Evolutionary conservation across 1,284 basidiomycete species (phyloP), one percentile per base, ranked within the genome.

Genomic region (Chalciporus sp.): DNA sequence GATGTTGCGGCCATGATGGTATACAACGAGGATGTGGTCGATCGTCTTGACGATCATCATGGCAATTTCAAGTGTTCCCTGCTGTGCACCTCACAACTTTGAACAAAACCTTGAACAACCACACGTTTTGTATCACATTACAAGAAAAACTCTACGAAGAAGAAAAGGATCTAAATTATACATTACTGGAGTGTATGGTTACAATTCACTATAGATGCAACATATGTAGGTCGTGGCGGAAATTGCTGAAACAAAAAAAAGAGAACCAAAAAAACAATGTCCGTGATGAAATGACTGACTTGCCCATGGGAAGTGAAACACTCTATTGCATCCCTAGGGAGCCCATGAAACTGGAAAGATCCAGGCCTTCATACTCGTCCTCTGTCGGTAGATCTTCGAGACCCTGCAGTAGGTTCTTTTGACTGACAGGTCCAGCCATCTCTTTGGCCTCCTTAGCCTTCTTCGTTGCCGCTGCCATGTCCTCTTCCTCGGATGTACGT

Each of bases 361-460:
- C 92, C 63, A 96, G 73, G 50, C 85, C 85, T 64, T 92, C 85
- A 68, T 96, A 96, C 73, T 97, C 94, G 55, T 94, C 90, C 68
- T 95, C 93, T 35, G 88, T 76, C 11, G 94, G 94, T 42, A 96
- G 75, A 62, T 95, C 94, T 64, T 95, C 94, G 52, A 97, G 74
- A 17, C 92, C 94, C 55, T 89, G 86, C 26, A 96, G 75, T 35
- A 95, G 76, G 67, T 89, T 92, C 74, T 90, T 94, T 66, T 91
- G 86, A 51, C 76, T 82, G 47, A 80, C 70, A 41, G 84, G 76
- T 17, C 82, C 82, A 42, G 71, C 61, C 12, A 70, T 59, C 49
- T 86, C 82, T 60, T 80, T 84, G 37, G 75, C 75, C 56, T 83
- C 65, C 67, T 81, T 85, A 56, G 77, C 72, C 56, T 79, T 78